Conservation (phyloP, 176 grass and related monocot species). For the Musa acuminata region DNA sequence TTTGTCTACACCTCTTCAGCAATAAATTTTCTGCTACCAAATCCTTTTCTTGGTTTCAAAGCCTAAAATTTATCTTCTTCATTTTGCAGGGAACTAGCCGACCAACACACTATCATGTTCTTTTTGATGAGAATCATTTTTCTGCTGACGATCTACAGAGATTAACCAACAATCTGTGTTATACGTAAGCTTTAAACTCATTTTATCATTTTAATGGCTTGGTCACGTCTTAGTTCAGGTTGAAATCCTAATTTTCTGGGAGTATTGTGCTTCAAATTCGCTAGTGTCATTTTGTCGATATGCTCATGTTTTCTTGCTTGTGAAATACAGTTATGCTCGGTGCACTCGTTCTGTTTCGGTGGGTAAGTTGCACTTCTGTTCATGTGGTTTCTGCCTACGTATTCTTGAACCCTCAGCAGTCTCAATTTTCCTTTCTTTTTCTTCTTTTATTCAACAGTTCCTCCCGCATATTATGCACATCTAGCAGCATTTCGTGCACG, state of each 20-base stretch:
- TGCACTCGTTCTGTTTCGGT: constrained; percentile 80
- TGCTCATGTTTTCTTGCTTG: constrained; percentile 8
- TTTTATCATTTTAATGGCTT: background rate
- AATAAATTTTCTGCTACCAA: background rate
- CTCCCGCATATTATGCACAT: constrained; percentile 77
- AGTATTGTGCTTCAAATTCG: background rate
- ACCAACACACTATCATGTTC: constrained; percentile 68
- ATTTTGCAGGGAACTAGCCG: constrained; percentile 60
- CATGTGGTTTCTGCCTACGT: background rate
- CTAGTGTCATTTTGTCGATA: background rate
- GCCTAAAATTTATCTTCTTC: background rate
- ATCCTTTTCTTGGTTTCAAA: background rate
- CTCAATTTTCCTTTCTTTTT: background rate
- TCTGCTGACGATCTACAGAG: constrained; percentile 54
- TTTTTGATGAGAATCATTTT: constrained; percentile 68
- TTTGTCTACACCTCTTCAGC: background rate
- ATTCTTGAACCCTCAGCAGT: background rate
- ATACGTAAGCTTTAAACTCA: constrained; percentile 42
- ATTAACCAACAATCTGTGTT: constrained; percentile 84
- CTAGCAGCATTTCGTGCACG: constrained; percentile 60
- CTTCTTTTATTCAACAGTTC: constrained; percentile 32
- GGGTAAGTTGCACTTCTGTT: constrained; percentile 28
- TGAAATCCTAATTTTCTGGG: too few relatives aligned
- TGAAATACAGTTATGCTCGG: constrained; percentile 60
- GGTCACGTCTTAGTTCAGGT: too few relatives aligned